Evolutionary conservation across 1,284 basidiomycete genomes (phyloP).

Genomic region (Inonotus hispidus): DNA sequence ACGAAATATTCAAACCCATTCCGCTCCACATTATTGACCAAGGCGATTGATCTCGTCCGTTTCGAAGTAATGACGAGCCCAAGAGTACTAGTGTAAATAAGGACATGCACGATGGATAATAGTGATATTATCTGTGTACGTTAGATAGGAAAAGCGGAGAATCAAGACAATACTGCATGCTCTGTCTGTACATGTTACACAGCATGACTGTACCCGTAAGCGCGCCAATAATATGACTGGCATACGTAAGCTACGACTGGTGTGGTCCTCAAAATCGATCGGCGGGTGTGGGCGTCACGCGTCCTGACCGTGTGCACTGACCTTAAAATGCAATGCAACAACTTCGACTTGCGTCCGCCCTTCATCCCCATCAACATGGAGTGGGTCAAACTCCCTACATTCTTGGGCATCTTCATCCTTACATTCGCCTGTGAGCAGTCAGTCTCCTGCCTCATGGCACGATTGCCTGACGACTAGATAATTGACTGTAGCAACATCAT

Average conservation of each 20-base stretch:
- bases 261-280: neutral
- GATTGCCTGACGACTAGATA: neutral
- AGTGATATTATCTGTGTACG: too few species aligned
- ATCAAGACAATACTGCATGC: neutral
- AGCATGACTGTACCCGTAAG: too few species aligned
- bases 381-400: conserved; percentile 26
- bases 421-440: conserved; percentile 35
- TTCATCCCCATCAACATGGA: neutral
- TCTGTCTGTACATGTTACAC: neutral
- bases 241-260: neutral
- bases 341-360: neutral
- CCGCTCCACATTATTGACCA: too few species aligned
- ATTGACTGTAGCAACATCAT: conserved; percentile 50
- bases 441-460: neutral
- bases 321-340: neutral
- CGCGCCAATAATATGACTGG: neutral
- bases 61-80: too few species aligned
- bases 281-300: neutral
- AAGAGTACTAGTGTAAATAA: too few species aligned
- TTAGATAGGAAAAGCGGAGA: neutral
- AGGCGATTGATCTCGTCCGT: too few species aligned
- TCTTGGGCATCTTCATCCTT: conserved; percentile 36
- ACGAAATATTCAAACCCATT: too few species aligned
- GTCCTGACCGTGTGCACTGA: neutral
- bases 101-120: too few species aligned